A percentile compares a stretch with the other conserved stretches of the same genome.
These are phyloP conservation scores for Filosporella fistucella DNA, from an alignment of 495 filamentous ascomycete species.

Conservation along the genomic window DNA sequence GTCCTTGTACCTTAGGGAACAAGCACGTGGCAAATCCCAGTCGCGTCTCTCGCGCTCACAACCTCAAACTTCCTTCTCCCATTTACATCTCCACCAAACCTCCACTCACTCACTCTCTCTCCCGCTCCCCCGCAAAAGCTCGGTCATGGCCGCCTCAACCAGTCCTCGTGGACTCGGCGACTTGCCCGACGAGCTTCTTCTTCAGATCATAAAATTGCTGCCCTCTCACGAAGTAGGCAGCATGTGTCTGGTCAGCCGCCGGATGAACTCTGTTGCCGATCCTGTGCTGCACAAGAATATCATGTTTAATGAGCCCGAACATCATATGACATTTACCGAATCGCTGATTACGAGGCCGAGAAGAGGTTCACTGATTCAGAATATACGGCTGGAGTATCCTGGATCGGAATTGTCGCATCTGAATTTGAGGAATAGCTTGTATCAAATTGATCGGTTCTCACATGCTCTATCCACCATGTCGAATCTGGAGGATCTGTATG, in stretches of 20 bases:
- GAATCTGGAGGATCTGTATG: constrained; percentile 28
- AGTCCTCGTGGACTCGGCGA: constrained; percentile 5
- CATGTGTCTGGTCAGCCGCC: constrained; percentile 26
- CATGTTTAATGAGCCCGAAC: constrained; percentile 24
- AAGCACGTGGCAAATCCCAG: too few relatives aligned
- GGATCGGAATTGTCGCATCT: constrained; percentile 19
- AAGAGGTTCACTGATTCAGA: constrained; percentile 27
- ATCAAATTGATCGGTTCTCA: constrained; percentile 23
- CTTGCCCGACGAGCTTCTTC: constrained; percentile 23
- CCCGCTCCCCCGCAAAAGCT: too few relatives aligned
- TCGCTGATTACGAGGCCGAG: constrained; percentile 25
- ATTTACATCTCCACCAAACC: too few relatives aligned
- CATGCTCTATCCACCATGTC: constrained; percentile 30
- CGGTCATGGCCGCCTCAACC: too few relatives aligned
- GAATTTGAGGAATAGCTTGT: constrained; percentile 4
- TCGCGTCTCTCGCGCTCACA: too few relatives aligned
- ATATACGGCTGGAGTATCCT: constrained; percentile 26
- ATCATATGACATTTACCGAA: constrained; percentile 30
- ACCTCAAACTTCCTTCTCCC: too few relatives aligned
- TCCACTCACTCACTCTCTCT: too few relatives aligned
- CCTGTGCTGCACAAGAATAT: constrained; percentile 28
- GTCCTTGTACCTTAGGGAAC: too few relatives aligned
- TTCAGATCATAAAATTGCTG: constrained; percentile 25
- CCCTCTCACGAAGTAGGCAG: constrained; percentile 22
- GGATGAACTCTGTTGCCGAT: constrained; percentile 25